A percentile compares a stretch with the other conserved stretches of the same genome.
These are phyloP conservation scores for Yamadazyma spencermartinsiae DNA, from an alignment of 1,139 yeast genomes.

Conservation along the genomic window DNA sequence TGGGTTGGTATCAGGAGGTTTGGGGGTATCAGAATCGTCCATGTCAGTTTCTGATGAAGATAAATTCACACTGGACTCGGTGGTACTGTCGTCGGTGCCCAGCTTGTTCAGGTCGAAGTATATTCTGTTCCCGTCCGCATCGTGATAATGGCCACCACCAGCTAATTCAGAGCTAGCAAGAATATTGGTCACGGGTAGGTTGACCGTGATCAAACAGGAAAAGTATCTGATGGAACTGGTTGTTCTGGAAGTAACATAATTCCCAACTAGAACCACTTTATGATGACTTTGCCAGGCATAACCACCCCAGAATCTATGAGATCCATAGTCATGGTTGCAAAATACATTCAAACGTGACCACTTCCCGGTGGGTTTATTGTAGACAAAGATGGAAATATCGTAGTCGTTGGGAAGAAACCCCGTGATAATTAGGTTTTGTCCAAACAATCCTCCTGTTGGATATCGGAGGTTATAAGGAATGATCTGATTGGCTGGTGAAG, in stretches of 20 bases:
- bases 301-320: constrained; percentile 66
- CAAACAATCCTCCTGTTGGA: constrained; percentile 61
- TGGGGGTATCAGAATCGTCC: not conserved
- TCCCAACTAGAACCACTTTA: constrained; percentile 59
- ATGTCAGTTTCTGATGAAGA: constrained; percentile 10
- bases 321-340: constrained; percentile 56
- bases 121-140: constrained; percentile 22
- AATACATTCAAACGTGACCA: constrained; percentile 64
- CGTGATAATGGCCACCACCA: constrained; percentile 24
- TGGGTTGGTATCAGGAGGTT: constrained; percentile 1
- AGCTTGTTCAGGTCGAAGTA: constrained; percentile 18
- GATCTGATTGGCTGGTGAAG: constrained; percentile 7
- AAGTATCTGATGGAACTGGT: constrained; percentile 60
- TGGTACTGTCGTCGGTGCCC: constrained; percentile 20
- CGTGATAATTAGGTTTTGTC: constrained; percentile 59
- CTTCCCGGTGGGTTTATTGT: constrained; percentile 59
- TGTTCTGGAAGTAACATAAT: constrained; percentile 46
- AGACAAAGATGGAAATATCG: constrained; percentile 58
- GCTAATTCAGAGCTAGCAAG: constrained; percentile 48
- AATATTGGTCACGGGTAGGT: constrained; percentile 65
- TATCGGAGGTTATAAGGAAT: constrained; percentile 44
- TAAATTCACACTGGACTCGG: constrained; percentile 7
- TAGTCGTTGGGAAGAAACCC: constrained; percentile 58
- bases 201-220: constrained; percentile 56
- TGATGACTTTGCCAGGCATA: constrained; percentile 78